Base-by-base conservation (phyloP, 768 basidiomycete genomes). In the Lactifluus hygrophoroides region DNA sequence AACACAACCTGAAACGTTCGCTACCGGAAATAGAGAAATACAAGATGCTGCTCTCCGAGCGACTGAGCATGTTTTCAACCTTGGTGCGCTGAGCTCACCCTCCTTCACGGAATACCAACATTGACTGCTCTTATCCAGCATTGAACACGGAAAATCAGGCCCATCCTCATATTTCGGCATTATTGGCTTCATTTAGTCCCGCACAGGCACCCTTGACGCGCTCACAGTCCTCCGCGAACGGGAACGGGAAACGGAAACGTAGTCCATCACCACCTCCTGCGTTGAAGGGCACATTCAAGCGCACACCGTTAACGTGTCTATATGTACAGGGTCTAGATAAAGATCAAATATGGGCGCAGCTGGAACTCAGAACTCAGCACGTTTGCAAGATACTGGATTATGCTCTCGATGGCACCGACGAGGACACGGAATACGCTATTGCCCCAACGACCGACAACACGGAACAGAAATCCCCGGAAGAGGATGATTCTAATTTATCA, bases 301-400 rank as follows among this genome's bases (percentile, higher is more conserved):
- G 73, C 25, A 96, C 95, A 0, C 94, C 94, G 6, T 70, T 97
- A 3, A 75, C 82, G 7, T 80, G 80, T 35, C 79, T 99, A 19
- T 88, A 84, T 58, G 75, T 85, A 13, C 82, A 91, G 21, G 85
- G 80, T 17, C 85, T 96, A 82, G 86, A 84, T 64, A 78, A 82
- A 23, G 89, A 90, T 56, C 94, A 95, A 69, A 75, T 97, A 27
- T 99, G 95, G 95, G 86, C 85, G 40, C 95, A 99, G 73, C 70
- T 98, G 54, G 95, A 98, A 67, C 75, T 99, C 54, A 76, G 90
- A 44, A 76, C 85, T 16, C 79, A 82, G 60, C 79, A 78, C 45
- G 74, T 97, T 23, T 88, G 86, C 60, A 78, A 80, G 42, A 79
- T 87, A 50, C 72, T 95, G 42, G 80, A 88, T 48, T 75, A 76